These are phyloP conservation scores for Diaporthe helianthi DNA, from an alignment of 2,329 filamentous ascomycete species.

Conservation along the genomic window DNA sequence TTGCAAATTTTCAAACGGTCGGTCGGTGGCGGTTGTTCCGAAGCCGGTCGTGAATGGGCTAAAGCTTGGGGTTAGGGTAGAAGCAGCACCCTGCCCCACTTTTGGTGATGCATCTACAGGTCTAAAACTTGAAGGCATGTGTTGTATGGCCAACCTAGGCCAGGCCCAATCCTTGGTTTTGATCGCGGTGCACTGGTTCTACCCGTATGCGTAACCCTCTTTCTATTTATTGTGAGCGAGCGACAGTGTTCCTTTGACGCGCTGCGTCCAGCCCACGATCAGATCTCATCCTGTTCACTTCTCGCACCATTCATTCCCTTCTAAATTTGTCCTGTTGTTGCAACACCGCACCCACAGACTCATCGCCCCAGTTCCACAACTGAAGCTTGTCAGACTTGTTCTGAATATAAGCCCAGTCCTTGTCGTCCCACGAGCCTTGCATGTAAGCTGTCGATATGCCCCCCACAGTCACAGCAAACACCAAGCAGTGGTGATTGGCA, in stretches of 20 bases:
- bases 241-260: neutral
- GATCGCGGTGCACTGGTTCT: neutral
- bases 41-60: neutral
- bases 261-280: neutral
- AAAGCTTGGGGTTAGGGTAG: neutral
- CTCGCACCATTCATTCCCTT: neutral
- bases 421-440: conserved; percentile 16
- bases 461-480: neutral
- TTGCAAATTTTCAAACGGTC: conserved; percentile 25
- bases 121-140: neutral
- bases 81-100: fast-evolving
- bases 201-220: neutral
- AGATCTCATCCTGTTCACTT: conserved; percentile 4
- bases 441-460: conserved; percentile 6
- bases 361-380: neutral
- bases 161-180: neutral
- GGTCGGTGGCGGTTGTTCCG: neutral
- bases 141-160: neutral
- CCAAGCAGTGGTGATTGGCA: conserved; percentile 11
- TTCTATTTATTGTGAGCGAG: neutral
- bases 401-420: conserved; percentile 5
- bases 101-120: neutral
- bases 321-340: neutral
- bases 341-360: neutral
- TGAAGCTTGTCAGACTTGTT: conserved; percentile 13